Conservation (phyloP, 2,329 filamentous ascomycete genomes). For the Pseudocercospora fuligena region DNA sequence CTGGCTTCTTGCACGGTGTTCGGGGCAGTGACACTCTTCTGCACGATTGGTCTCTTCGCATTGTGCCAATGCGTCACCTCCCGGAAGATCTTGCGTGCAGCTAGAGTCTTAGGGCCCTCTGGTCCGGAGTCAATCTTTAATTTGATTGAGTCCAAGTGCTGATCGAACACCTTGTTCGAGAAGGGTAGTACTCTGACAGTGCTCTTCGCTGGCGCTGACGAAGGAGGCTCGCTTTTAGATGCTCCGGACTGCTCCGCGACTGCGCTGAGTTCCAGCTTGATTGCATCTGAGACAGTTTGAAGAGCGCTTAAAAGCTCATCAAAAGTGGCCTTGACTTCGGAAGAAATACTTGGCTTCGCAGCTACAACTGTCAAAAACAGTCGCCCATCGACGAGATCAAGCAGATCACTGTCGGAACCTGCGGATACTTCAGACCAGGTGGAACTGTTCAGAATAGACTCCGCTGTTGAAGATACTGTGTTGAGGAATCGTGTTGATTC, state of each 20-base stretch:
- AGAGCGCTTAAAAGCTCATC: slow-evolving; percentile 33
- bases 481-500: slow-evolving; percentile 29
- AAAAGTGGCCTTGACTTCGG: slow-evolving; percentile 30
- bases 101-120: slow-evolving; percentile 38
- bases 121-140: slow-evolving; percentile 44
- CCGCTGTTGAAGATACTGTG: slow-evolving; percentile 45
- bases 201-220: slow-evolving; percentile 15
- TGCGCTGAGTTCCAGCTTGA: slow-evolving; percentile 8
- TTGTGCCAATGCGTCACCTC: slow-evolving; percentile 68
- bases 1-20: slow-evolving; percentile 35
- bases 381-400: slow-evolving; percentile 62
- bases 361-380: slow-evolving; percentile 43
- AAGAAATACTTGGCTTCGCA: slow-evolving; percentile 17
- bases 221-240: background rate
- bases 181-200: slow-evolving; percentile 51
- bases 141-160: slow-evolving; percentile 52
- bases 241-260: background rate
- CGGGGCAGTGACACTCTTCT: slow-evolving; percentile 38
- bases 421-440: slow-evolving; percentile 19
- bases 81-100: slow-evolving; percentile 50
- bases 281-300: slow-evolving; percentile 11
- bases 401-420: slow-evolving; percentile 51
- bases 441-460: slow-evolving; percentile 44
- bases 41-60: slow-evolving; percentile 57
- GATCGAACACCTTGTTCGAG: slow-evolving; percentile 53